Percentiles rank a stretch among this genome's conserved stretches.
Conservation (phyloP, 192 early-diverging fungal genomes). For the Podochytrium sp. region DNA sequence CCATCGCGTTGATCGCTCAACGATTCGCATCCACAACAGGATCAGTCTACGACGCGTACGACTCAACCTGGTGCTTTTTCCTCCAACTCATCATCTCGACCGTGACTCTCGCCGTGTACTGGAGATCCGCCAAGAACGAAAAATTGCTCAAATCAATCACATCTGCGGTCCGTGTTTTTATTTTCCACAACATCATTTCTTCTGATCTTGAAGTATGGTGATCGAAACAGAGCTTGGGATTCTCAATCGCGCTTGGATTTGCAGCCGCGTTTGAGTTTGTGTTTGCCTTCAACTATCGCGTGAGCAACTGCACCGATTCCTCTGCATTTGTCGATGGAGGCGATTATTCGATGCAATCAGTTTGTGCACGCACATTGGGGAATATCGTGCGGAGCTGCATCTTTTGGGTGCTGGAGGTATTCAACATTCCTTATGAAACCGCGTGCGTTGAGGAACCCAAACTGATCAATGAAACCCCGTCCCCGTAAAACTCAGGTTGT, state of each 20-base stretch:
- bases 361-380: background rate
- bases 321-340: background rate
- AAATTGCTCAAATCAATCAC: background rate
- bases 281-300: slow-evolving; percentile 10
- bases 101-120: background rate
- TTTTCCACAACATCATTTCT: background rate
- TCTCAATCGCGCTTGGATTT: slow-evolving; percentile 2
- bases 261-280: background rate
- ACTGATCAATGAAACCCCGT: too few species aligned
- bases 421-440: background rate
- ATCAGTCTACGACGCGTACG: slow-evolving; percentile 21
- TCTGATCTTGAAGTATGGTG: background rate
- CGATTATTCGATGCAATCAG: slow-evolving; percentile 6
- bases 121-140: background rate
- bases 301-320: slow-evolving; percentile 1
- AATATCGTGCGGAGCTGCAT: background rate
- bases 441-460: background rate
- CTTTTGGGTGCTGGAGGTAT: slow-evolving; percentile 20
- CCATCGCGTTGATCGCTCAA: slow-evolving; percentile 12
- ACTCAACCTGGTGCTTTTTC: slow-evolving; percentile 22
- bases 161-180: background rate
- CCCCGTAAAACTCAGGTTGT: background rate
- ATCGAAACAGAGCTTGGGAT: background rate
- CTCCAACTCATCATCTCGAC: slow-evolving; percentile 10
- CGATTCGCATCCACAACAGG: slow-evolving; percentile 2